Conservation (phyloP, 2,329 filamentous ascomycete genomes). For the Aspergillus versicolor region DNA sequence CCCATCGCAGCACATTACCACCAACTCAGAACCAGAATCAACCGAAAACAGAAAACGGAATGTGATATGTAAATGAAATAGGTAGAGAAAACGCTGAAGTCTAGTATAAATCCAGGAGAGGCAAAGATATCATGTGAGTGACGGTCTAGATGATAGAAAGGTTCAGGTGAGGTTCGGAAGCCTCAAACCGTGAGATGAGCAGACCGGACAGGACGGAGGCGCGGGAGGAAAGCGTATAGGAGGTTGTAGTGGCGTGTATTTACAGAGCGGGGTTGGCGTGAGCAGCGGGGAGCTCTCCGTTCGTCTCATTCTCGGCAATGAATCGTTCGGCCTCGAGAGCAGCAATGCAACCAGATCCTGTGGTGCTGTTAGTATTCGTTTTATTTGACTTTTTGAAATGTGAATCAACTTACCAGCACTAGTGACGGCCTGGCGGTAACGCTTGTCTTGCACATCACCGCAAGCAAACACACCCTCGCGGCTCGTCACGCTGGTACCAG, state of each 20-base stretch:
- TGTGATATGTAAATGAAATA: conserved; percentile 5
- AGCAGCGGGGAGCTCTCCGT: conserved; percentile 45
- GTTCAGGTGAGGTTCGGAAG: not conserved
- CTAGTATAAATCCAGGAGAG: conserved; percentile 17
- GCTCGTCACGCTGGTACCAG: conserved; percentile 85
- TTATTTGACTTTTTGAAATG: not conserved
- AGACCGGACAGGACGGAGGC: not conserved
- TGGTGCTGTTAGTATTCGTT: conserved; percentile 21
- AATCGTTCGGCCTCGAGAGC: conserved; percentile 95
- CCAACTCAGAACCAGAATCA: not conserved
- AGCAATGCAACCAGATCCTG: conserved; percentile 90
- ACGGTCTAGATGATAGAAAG: not conserved
- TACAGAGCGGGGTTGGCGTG: conserved; percentile 63
- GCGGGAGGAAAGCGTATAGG: not conserved
- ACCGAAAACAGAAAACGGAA: conserved; percentile 1
- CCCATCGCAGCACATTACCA: not conserved
- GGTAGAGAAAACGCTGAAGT: conserved; percentile 18
- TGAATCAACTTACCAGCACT: conserved; percentile 72
- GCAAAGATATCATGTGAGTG: conserved; percentile 4
- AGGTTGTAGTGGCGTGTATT: conserved; percentile 17
- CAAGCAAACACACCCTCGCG: conserved; percentile 92
- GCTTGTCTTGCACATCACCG: conserved; percentile 97
- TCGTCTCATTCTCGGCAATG: conserved; percentile 70
- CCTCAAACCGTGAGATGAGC: not conserved
- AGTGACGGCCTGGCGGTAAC: conserved; percentile 95